Evolutionary conservation across 352 stramenopile genomes (phyloP), one percentile per base, ranked within the genome.

Genomic region (Pythium coloratum): DNA sequence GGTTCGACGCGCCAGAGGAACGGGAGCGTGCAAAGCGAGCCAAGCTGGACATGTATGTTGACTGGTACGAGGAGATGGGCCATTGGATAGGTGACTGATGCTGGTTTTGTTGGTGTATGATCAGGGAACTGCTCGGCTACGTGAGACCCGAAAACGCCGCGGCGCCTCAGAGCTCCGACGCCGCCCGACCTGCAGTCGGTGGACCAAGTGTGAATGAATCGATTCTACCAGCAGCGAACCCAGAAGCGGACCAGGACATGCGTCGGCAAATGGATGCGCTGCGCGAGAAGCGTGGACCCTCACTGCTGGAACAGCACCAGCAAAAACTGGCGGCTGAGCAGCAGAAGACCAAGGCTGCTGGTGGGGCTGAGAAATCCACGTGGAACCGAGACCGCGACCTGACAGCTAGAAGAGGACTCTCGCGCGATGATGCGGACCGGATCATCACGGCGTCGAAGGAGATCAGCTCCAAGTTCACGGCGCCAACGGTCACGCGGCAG

Each of bases 381-480:
- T 95, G 87, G 87, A 82, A 93, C 58, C 92, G 88, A 64, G 86
- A 94, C 9, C 86, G 88, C 2, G 88, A 96, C 62, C 69, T 96
- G 53, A 76, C 73, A 16, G 71, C 63, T 49, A 76, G 84, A 28
- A 71, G 79, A 42, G 74, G 79, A n/a, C 85, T 96, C 72, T 90
- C 82, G 40, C 69, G 74, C 26, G 81, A 90, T 34, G 80, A 90
- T 42, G 88, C 88, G 10, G 72, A 88, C 9, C 73, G 78, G 33
- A 90, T 96, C 75, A 89, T 96, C 63, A 76, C 78, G 16, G 81
- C 84, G 20, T 89, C 86, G 9, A 86, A 88, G 58, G 71, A 91
- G 55, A 92, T 96, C 57, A 90, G 90, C 65, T 91, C 84, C 61
- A 92, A 92, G 77, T 96, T 96, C 60, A 92, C 88, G 16, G 82